A percentile compares a stretch with the other conserved stretches of the same genome.
These are phyloP conservation scores for Aspergillus coremiiformis DNA, from an alignment of 495 filamentous ascomycete genomes.

Conservation along the genomic window DNA sequence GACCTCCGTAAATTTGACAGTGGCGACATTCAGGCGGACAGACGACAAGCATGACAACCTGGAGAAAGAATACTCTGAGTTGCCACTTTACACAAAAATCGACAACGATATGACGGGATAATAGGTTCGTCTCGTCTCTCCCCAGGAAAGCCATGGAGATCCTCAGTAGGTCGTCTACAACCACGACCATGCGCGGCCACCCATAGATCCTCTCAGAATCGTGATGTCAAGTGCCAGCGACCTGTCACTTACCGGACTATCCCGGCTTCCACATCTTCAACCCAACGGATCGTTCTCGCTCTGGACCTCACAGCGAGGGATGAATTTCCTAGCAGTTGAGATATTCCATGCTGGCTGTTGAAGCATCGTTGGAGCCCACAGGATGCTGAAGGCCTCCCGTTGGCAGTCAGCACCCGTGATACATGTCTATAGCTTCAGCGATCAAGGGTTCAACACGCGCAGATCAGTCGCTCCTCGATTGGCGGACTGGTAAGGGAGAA, in stretches of 20 bases:
- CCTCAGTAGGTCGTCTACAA: too few species aligned
- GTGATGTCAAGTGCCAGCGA: neutral
- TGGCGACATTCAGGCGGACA: neutral
- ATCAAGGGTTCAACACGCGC: neutral
- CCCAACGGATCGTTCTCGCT: neutral
- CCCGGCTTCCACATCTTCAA: neutral
- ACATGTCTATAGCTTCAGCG: neutral
- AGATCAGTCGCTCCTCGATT: neutral
- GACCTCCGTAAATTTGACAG: neutral
- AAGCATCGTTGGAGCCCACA: neutral
- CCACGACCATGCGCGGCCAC: too few species aligned
- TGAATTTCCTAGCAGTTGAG: neutral
- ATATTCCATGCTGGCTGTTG: neutral
- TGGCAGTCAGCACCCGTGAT: neutral
- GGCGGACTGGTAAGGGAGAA: neutral
- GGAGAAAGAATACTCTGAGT: neutral
- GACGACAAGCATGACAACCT: neutral
- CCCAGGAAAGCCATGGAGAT: too few species aligned
- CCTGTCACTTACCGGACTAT: neutral
- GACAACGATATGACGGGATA: neutral
- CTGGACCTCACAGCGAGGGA: neutral
- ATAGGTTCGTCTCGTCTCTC: neutral
- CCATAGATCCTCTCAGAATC: too few species aligned
- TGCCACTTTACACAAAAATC: neutral
- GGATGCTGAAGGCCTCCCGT: neutral